Base-by-base conservation (phyloP, 768 basidiomycete genomes). In the Sistotremastrum niveocremeum region DNA sequence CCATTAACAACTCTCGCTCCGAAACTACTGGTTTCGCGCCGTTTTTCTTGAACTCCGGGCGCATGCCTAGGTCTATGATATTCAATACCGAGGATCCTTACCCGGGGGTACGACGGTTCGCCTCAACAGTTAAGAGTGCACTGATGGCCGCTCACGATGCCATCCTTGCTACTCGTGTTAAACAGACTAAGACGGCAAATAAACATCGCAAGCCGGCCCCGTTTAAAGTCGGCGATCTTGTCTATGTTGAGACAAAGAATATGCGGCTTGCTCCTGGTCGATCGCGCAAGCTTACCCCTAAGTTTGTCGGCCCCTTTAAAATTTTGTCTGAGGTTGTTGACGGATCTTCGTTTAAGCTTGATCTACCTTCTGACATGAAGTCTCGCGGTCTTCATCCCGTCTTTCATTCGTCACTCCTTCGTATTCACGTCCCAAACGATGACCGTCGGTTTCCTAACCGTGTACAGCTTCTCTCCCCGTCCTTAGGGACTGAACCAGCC, bases 221-320 rank as follows among this genome's bases (percentile, higher is more conserved):
- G 0, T 62, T 64, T 28, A 38, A n/a, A 0, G 46, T 39, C 39
- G 62, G 60, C 0, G 59, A 64, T 37, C 43, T 64, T 1, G 64
- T 68, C 0, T 66, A 62, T 35, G n/a, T 66, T 2, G 61, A 59
- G 0, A 67, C 65, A 0, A 55, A 60, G 36, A 68, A 70, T 45
- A 39, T 69, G 0, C 54, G 49, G 5, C 11, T 66, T 5, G 62
- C 62, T 0, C 63, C 62, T 42, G 49, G 52, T 3, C 6, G 54
- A 20, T 54, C 61, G 0, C 41, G 52, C 0, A 69, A 69, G 37
- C 49, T 69, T 1, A 51, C 56, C 6, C 67, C 65, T 1, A 64
- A 62, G 32, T 69, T 50, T 40, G 56, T 66, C 28, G 64, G 65
- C 3, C 65, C 65, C 0, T 65, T 57, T 42, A 50, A 46, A 11